These are phyloP conservation scores for Solanum virginianum DNA, from an alignment of 257 asterid species.

Conservation along the genomic window DNA sequence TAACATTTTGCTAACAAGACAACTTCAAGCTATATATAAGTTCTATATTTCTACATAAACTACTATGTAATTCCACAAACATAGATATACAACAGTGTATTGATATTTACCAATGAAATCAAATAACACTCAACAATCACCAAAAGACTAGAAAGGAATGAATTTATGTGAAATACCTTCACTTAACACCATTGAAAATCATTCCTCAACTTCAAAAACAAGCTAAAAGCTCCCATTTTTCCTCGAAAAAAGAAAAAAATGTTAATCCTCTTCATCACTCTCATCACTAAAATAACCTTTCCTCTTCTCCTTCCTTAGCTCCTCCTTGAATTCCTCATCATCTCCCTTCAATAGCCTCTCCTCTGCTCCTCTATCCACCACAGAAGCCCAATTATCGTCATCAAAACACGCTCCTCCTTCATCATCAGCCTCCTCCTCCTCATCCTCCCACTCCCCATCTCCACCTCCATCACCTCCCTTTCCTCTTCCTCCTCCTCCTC, in stretches of 20 bases:
- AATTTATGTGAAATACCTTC: not conserved
- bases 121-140: not conserved
- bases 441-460: slow-evolving; percentile 24
- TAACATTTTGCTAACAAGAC: not conserved
- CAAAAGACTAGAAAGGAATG: not conserved
- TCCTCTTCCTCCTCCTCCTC: slow-evolving; percentile 7
- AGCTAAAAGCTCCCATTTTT: not conserved
- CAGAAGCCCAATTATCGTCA: slow-evolving; percentile 89
- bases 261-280: slow-evolving; percentile 77
- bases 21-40: not conserved
- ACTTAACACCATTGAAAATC: not conserved
- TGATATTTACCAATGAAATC: not conserved
- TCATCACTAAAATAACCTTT: slow-evolving; percentile 91
- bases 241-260: not conserved
- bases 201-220: not conserved
- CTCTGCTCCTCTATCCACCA: slow-evolving; percentile 62
- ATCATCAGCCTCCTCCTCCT: slow-evolving; percentile 40
- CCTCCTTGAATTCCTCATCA: slow-evolving; percentile 17
- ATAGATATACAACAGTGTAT: not conserved
- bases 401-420: slow-evolving; percentile 37
- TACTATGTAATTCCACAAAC: not conserved
- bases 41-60: not conserved
- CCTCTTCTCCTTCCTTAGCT: slow-evolving; percentile 47
- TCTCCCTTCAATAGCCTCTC: slow-evolving; percentile 45
- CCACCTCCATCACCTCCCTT: not conserved